Evolutionary conservation across 768 basidiomycete species (phyloP).

Genomic region (Rhodosporidiobolus sp.): DNA sequence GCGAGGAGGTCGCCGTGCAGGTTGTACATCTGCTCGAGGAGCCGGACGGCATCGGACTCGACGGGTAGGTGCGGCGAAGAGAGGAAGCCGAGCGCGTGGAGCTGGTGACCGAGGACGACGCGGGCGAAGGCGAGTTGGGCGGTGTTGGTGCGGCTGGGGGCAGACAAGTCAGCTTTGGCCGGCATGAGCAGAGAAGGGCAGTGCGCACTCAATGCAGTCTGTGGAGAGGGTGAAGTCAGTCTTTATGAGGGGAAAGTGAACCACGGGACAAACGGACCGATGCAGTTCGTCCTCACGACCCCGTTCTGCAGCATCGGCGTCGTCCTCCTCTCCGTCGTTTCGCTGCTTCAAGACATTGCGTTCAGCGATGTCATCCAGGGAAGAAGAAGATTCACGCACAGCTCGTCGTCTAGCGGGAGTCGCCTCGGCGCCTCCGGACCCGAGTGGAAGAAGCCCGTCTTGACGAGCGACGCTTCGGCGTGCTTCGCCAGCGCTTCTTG

Average conservation of each 20-base stretch:
- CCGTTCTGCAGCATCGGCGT: conserved; percentile 77
- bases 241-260: not conserved
- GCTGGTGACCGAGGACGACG: conserved; percentile 86
- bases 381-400: no score
- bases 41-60: conserved; percentile 90
- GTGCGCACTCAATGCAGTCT: conserved; percentile 65
- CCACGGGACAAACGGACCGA: conserved; percentile 47
- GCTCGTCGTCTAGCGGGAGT: not conserved
- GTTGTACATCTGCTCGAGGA: conserved; percentile 98
- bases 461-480: conserved; percentile 85
- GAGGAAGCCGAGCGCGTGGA: conserved; percentile 88
- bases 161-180: not conserved
- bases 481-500: conserved; percentile 92
- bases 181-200: not conserved
- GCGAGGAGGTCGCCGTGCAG: conserved; percentile 75
- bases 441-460: conserved; percentile 92
- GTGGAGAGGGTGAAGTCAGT: not conserved
- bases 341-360: not conserved
- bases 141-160: conserved; percentile 71
- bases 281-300: conserved; percentile 89
- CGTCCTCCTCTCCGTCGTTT: not conserved
- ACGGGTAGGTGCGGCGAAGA: conserved; percentile 79
- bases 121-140: conserved; percentile 97
- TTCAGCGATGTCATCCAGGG: no score
- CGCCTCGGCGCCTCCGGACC: conserved; percentile 72